Conservation (phyloP, 495 filamentous ascomycete genomes). For the Mycothermus thermophilus region DNA sequence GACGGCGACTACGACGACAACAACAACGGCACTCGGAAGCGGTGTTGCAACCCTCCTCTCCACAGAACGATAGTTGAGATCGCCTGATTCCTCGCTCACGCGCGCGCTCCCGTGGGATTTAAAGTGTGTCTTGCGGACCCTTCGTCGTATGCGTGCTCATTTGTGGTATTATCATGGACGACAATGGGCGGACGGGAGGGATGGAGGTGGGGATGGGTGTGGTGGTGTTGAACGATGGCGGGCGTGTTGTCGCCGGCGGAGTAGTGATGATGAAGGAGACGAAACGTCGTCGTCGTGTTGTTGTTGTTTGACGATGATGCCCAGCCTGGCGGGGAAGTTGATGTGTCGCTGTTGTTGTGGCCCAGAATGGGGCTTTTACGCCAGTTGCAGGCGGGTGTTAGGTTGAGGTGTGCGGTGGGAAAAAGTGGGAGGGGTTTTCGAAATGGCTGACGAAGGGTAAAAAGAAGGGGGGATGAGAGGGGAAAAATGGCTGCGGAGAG, state of each 20-base stretch:
- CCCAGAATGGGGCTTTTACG: too few species aligned
- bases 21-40: constrained; percentile 17
- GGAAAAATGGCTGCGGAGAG: constrained; percentile 20
- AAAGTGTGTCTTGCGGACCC: constrained; percentile 45
- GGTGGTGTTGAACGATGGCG: too few species aligned
- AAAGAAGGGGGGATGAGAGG: constrained; percentile 18
- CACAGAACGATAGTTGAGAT: constrained; percentile 40
- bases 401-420: too few species aligned
- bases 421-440: constrained; percentile 22
- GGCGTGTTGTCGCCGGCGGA: too few species aligned
- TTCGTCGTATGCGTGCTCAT: constrained; percentile 39
- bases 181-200: constrained; percentile 9
- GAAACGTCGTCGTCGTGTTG: too few species aligned
- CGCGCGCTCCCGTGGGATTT: constrained; percentile 43
- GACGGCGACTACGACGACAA: constrained; percentile 21
- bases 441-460: constrained; percentile 13
- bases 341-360: too few species aligned
- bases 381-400: too few species aligned
- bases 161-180: constrained; percentile 46
- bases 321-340: too few species aligned
- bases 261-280: too few species aligned
- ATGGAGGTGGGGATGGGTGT: constrained; percentile 8
- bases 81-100: constrained; percentile 36
- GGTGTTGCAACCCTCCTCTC: constrained; percentile 21
- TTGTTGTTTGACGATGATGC: too few species aligned